Conservation (phyloP, 208 protist species). For the Trypanosoma melophagium region DNA sequence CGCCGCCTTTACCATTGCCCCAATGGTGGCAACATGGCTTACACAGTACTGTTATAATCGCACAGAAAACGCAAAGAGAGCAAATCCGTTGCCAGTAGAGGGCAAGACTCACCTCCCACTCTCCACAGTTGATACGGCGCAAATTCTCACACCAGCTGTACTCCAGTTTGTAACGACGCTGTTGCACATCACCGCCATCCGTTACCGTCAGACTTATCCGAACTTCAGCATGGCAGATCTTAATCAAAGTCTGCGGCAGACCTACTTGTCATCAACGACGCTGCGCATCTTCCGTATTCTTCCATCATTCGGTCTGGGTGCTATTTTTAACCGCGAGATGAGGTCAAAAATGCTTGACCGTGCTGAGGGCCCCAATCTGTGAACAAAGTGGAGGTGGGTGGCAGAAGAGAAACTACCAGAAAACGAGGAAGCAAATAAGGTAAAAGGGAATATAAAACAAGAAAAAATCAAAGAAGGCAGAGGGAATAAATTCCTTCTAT, state of each 20-base stretch:
- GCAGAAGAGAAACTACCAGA: neutral
- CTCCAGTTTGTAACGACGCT: slow-evolving; percentile 84
- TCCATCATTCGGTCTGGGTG: slow-evolving; percentile 78
- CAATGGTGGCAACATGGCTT: slow-evolving; percentile 72
- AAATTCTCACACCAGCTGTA: slow-evolving; percentile 71
- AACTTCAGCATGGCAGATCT: slow-evolving; percentile 68
- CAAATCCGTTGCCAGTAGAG: slow-evolving; percentile 41
- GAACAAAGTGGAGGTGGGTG: neutral
- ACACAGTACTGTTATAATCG: slow-evolving; percentile 60
- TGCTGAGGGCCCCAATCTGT: slow-evolving; percentile 36
- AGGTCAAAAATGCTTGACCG: slow-evolving; percentile 68
- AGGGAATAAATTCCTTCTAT: neutral
- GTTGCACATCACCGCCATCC: slow-evolving; percentile 84
- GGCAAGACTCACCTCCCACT: slow-evolving; percentile 60
- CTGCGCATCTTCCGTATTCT: slow-evolving; percentile 84
- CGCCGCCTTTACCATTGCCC: slow-evolving; percentile 78
- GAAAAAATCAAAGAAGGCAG: slow-evolving; percentile 8
- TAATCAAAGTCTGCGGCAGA: slow-evolving; percentile 49
- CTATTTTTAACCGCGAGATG: slow-evolving; percentile 84
- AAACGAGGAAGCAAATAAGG: neutral
- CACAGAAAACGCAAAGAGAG: slow-evolving; percentile 32
- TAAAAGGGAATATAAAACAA: neutral
- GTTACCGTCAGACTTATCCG: slow-evolving; percentile 85
- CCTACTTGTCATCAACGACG: slow-evolving; percentile 73
- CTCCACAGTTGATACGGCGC: slow-evolving; percentile 59